phyloP scores from a whole-genome alignment of 345 rosid species.

The Eucalyptus pauciflora region DNA sequence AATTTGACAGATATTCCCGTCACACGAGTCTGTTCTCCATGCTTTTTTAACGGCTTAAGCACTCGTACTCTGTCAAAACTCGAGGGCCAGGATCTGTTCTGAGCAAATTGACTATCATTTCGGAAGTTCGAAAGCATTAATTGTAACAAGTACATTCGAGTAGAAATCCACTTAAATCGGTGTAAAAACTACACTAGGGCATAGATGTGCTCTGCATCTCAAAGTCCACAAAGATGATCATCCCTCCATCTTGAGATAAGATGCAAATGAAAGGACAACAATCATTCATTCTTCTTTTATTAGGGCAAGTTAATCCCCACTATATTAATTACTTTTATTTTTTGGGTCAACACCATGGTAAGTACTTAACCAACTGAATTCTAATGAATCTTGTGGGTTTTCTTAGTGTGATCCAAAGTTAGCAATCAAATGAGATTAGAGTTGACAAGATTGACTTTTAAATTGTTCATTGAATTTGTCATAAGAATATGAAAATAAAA shows the following conservation, averaged over 20 bases:
- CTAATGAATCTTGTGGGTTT: background rate
- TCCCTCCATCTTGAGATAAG: background rate
- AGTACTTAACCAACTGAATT: background rate
- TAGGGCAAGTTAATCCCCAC: background rate
- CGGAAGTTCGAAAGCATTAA: background rate
- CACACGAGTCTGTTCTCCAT: background rate
- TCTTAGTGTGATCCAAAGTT: background rate
- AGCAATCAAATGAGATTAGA: background rate
- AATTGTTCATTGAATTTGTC: background rate
- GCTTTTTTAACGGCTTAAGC: background rate
- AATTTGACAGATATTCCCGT: background rate
- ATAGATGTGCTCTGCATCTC: background rate
- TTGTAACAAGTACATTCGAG: background rate
- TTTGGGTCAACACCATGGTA: background rate
- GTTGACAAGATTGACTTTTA: background rate
- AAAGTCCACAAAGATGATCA: background rate
- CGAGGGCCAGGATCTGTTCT: background rate
- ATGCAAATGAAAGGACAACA: background rate
- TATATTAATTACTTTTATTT: background rate
- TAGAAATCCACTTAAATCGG: background rate
- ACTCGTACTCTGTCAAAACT: background rate
- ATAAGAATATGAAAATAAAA: background rate
- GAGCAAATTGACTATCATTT: background rate
- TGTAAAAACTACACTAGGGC: background rate
- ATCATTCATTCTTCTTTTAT: background rate